phyloP scores from a whole-genome alignment of 305 asterid genomes.

The Salvia sclarea region DNA sequence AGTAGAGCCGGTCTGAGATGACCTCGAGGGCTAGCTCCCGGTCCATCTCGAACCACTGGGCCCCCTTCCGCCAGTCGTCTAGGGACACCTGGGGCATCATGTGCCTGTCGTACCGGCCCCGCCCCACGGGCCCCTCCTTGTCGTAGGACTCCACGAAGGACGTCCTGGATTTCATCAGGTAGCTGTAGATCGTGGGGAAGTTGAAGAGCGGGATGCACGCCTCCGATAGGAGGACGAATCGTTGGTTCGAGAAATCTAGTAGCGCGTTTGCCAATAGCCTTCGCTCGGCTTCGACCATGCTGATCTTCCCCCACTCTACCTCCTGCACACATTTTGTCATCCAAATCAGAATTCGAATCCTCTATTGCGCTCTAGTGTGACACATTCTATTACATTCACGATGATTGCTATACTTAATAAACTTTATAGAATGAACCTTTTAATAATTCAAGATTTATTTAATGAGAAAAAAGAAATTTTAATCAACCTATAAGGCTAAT shows the following conservation, averaged over 20 bases:
- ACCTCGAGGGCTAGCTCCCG: slow-evolving; percentile 56
- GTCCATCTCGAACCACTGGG: slow-evolving; percentile 75
- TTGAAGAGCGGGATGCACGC: slow-evolving; percentile 75
- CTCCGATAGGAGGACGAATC: slow-evolving; percentile 72
- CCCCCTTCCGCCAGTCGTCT: slow-evolving; percentile 69
- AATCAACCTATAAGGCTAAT: too few relatives aligned
- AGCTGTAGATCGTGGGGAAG: slow-evolving; percentile 56
- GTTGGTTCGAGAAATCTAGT: slow-evolving; percentile 64
- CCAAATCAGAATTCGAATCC: too few relatives aligned
- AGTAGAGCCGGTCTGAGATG: slow-evolving; percentile 44
- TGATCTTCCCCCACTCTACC: slow-evolving; percentile 74
- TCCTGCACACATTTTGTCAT: slow-evolving; percentile 37
- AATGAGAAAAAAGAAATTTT: too few relatives aligned
- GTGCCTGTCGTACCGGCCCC: slow-evolving; percentile 58
- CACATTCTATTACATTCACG: too few relatives aligned
- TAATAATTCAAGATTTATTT: too few relatives aligned
- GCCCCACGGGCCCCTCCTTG: slow-evolving; percentile 57
- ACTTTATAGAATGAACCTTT: too few relatives aligned
- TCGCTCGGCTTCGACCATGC: slow-evolving; percentile 83
- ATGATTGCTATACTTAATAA: too few relatives aligned
- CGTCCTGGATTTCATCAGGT: slow-evolving; percentile 49
- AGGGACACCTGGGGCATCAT: slow-evolving; percentile 54
- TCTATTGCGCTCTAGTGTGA: too few relatives aligned
- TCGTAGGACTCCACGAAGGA: slow-evolving; percentile 64
- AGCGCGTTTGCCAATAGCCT: slow-evolving; percentile 70